Conservation (phyloP, 805 yeast species). For the Candida caryicola region DNA sequence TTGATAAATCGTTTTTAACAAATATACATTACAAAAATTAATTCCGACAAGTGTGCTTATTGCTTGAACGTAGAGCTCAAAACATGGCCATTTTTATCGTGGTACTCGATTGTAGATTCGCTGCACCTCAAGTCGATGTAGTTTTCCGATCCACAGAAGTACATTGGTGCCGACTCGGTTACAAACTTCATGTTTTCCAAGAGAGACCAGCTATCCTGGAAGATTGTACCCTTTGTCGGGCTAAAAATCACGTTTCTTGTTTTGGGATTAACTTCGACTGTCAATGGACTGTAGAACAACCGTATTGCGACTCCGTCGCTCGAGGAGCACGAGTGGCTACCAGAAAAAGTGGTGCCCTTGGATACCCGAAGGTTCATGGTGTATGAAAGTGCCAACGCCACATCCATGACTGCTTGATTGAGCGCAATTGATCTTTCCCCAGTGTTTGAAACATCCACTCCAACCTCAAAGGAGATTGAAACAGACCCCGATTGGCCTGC, state of each 20-base stretch:
- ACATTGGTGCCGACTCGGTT: conserved; percentile 13
- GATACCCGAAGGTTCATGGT: conserved; percentile 7
- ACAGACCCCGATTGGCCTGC: conserved; percentile 11
- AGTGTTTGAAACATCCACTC: conserved; percentile 4
- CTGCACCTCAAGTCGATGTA: conserved; percentile 16
- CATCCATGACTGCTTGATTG: not conserved
- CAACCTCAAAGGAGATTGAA: conserved; percentile 7
- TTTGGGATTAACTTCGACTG: conserved; percentile 9
- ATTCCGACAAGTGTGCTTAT: too few species aligned
- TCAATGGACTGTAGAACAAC: conserved; percentile 15
- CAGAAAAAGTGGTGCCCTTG: conserved; percentile 10
- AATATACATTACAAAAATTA: too few species aligned
- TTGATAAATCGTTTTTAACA: not conserved
- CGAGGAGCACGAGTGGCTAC: conserved; percentile 17
- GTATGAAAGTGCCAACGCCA: conserved; percentile 4
- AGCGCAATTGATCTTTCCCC: conserved; percentile 2
- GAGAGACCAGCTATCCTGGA: conserved; percentile 8
- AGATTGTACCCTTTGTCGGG: conserved; percentile 3
- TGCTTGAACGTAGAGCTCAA: not conserved
- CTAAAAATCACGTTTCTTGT: conserved; percentile 10
- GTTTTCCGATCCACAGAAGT: conserved; percentile 18
- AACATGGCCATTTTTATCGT: conserved; percentile 8
- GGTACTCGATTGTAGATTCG: conserved; percentile 6
- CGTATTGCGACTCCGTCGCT: conserved; percentile 14
- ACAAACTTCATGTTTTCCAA: conserved; percentile 7